Evolutionary conservation across 2,329 filamentous ascomycete genomes (phyloP), one percentile per base, ranked within the genome.

Genomic region (Teratosphaeria pseudoeucalypti): DNA sequence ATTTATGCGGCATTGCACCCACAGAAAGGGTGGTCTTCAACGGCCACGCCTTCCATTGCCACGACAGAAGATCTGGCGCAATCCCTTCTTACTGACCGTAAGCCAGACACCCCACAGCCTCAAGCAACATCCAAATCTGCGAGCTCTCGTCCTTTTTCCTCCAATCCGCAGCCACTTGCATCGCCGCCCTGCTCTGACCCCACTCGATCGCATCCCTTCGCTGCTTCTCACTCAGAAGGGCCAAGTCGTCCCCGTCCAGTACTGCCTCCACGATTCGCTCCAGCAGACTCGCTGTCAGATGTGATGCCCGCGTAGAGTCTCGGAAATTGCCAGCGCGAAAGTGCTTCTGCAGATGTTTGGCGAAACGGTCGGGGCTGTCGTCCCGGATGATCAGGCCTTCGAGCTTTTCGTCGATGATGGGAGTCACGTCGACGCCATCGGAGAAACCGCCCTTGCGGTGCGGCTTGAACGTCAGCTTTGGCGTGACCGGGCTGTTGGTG

Each of bases 61-160:
- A 9, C 14, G 43, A 49, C 16, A 6, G 6, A 6, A 19, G 43
- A 23, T n/a, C 6, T n/a, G 37, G 5, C 37, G n/a, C 43, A 19
- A 12, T 16, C 1, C 14, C 1, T 19, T 23, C 11, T 23, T 56
- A 59, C 60, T 60, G 23, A 1, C 55, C 58, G 64, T 77, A 77
- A 14, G 65, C 64, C 54, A 76, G 64, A 62, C 75, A 77, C 7
- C 66, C 68, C 55, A 75, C 72, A 16, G 63, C 62, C 55, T 77
- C 72, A 37, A 78, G 69, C 57, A 77, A 60, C 63, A 68, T 70
- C 71, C 71, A 73, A 14, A 73, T 68, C 67, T 75, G 74, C 34
- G 67, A 66, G 54, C 68, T 70, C 34, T 69, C 63, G 52, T 71
- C 68, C 67, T 72, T 72, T 58, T 68, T 73, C 56, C 65, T 65